A percentile compares a stretch with the other conserved stretches of the same genome.
phyloP scores from a whole-genome alignment of 192 early-diverging fungal genomes.

The Backusella morwellensis region DNA sequence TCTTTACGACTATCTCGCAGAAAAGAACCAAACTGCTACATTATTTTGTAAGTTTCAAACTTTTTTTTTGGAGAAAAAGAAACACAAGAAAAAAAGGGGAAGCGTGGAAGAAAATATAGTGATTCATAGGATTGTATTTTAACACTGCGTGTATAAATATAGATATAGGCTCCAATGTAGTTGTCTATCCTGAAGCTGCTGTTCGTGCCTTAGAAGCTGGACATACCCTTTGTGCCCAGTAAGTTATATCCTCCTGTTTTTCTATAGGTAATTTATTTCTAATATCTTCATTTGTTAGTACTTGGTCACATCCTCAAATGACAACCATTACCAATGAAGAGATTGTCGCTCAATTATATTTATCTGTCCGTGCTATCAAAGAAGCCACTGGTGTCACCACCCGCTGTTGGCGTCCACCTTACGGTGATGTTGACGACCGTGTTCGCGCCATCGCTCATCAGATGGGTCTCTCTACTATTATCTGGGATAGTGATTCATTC shows the following conservation, averaged over 20 bases:
- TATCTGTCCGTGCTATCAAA: constrained; percentile 38
- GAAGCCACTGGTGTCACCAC: constrained; percentile 39
- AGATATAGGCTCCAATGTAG: constrained; percentile 36
- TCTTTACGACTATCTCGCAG: constrained; percentile 34
- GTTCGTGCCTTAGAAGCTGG: constrained; percentile 31
- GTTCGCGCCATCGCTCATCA: constrained; percentile 61
- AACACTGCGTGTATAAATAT: not conserved
- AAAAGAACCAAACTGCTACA: constrained; percentile 36
- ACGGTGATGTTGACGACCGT: constrained; percentile 73
- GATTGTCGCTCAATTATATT: constrained; percentile 52
- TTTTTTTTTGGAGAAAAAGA: not conserved
- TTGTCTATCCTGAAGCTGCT: constrained; percentile 27
- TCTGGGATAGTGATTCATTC: constrained; percentile 26
- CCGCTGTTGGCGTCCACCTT: constrained; percentile 59
- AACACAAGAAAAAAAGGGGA: not conserved
- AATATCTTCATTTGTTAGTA: constrained; percentile 4
- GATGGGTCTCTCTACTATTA: constrained; percentile 38
- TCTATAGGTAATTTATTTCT: not conserved
- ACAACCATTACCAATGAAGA: constrained; percentile 43
- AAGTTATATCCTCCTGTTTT: not conserved
- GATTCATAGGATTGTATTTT: not conserved
- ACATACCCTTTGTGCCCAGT: constrained; percentile 56
- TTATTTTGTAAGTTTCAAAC: constrained; percentile 30
- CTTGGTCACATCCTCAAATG: constrained; percentile 55
- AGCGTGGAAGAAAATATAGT: not conserved